Evolutionary conservation across 1,284 basidiomycete genomes (phyloP).

Genomic region (Kwoniella shivajii): DNA sequence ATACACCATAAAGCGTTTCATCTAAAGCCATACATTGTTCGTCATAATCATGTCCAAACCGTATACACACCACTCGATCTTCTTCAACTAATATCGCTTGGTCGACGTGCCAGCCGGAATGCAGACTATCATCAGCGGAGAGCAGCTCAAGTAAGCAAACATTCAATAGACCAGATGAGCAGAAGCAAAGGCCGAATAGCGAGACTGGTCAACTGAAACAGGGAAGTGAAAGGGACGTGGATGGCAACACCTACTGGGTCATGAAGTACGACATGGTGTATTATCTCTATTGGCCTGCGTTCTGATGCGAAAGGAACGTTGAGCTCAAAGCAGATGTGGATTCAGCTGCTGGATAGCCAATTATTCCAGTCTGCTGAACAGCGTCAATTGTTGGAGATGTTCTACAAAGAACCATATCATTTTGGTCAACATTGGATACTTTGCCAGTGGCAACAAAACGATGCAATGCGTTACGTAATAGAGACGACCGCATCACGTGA

Average conservation of each 20-base stretch:
- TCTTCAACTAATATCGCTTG: conserved; percentile 96
- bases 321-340: too few relatives aligned
- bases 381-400: too few relatives aligned
- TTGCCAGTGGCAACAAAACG: too few relatives aligned
- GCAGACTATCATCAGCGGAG: conserved; percentile 58
- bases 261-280: conserved; percentile 56
- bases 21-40: conserved; percentile 98
- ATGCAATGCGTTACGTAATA: too few relatives aligned
- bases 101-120: conserved; percentile 95
- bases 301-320: too few relatives aligned
- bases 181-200: background rate
- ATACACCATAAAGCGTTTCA: conserved; percentile 89
- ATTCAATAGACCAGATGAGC: background rate
- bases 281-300: too few relatives aligned
- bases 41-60: conserved; percentile 96
- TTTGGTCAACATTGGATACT: too few relatives aligned
- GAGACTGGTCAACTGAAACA: background rate
- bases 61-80: conserved; percentile 89
- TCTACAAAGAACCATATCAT: too few relatives aligned
- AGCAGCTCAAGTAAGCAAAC: background rate
- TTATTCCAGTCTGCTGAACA: too few relatives aligned
- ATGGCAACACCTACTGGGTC: conserved; percentile 57
- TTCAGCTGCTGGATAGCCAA: too few relatives aligned
- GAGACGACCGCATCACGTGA: too few relatives aligned
- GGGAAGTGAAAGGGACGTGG: background rate